These are phyloP conservation scores for Euphrasia confusa DNA, from an alignment of 257 asterid species.

Conservation along the genomic window DNA sequence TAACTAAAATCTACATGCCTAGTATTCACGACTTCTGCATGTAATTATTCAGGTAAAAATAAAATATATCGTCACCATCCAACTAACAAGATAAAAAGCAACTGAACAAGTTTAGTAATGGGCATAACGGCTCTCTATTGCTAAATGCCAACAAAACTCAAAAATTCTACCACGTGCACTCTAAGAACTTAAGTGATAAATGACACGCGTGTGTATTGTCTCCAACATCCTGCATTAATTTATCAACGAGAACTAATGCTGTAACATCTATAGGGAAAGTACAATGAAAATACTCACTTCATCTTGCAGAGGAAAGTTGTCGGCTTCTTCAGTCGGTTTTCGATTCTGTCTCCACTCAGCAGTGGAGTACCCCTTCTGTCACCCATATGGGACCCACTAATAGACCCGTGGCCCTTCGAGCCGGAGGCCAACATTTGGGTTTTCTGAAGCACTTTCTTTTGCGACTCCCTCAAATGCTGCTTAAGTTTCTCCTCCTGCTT, in stretches of 20 bases:
- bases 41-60: neutral
- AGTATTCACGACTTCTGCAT: neutral
- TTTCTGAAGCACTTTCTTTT: constrained; percentile 76
- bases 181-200: constrained; percentile 9
- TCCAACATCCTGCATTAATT: constrained; percentile 6
- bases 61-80: neutral
- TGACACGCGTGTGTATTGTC: neutral
- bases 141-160: constrained; percentile 9
- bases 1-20: constrained; percentile 2
- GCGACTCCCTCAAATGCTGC: constrained; percentile 75
- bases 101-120: neutral
- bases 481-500: constrained; percentile 76
- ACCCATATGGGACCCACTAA: constrained; percentile 79
- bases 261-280: neutral
- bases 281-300: constrained; percentile 59
- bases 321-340: constrained; percentile 92
- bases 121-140: neutral
- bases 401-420: constrained; percentile 67
- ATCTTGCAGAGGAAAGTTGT: constrained; percentile 96
- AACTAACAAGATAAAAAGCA: neutral
- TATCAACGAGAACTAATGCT: neutral
- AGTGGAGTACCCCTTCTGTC: constrained; percentile 70
- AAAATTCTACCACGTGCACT: constrained; percentile 6
- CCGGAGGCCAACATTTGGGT: constrained; percentile 79
- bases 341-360: constrained; percentile 66